Percentiles rank a stretch among this genome's conserved stretches.
These are phyloP conservation scores for Epithele typhae DNA, from an alignment of 768 basidiomycete genomes.

Conservation along the genomic window DNA sequence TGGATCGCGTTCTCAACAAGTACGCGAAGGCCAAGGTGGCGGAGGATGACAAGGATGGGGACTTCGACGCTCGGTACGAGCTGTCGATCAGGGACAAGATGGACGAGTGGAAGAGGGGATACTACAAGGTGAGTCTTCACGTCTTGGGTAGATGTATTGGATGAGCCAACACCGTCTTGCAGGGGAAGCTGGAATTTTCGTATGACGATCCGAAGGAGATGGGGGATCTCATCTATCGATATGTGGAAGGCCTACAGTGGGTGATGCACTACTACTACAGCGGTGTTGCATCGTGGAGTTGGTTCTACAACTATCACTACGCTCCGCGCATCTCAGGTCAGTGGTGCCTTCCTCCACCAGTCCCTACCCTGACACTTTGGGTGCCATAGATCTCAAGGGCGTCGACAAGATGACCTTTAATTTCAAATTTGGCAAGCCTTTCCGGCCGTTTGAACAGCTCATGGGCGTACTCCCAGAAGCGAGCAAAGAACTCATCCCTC, in stretches of 20 bases:
- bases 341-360: constrained; percentile 14
- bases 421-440: constrained; percentile 85
- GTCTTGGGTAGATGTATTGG: background rate
- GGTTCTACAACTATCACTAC: constrained; percentile 99
- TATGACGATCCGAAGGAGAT: constrained; percentile 67
- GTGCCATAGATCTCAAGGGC: constrained; percentile 47
- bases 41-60: constrained; percentile 66
- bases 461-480: constrained; percentile 97
- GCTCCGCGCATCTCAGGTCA: constrained; percentile 93
- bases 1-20: constrained; percentile 80
- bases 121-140: constrained; percentile 67
- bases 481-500: constrained; percentile 83
- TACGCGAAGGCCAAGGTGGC: constrained; percentile 81
- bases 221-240: constrained; percentile 68
- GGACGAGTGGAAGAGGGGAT: constrained; percentile 86
- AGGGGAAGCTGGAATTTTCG: constrained; percentile 87
- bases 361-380: constrained; percentile 20
- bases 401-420: constrained; percentile 79
- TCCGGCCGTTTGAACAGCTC: constrained; percentile 90
- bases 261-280: constrained; percentile 99
- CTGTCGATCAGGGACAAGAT: constrained; percentile 74
- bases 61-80: constrained; percentile 79
- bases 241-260: constrained; percentile 96
- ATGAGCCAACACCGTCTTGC: constrained; percentile 12
- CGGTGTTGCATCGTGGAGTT: constrained; percentile 96